Conservation (phyloP, 2,329 filamentous ascomycete species). For the Hymenotorrendiella dingleyae region DNA sequence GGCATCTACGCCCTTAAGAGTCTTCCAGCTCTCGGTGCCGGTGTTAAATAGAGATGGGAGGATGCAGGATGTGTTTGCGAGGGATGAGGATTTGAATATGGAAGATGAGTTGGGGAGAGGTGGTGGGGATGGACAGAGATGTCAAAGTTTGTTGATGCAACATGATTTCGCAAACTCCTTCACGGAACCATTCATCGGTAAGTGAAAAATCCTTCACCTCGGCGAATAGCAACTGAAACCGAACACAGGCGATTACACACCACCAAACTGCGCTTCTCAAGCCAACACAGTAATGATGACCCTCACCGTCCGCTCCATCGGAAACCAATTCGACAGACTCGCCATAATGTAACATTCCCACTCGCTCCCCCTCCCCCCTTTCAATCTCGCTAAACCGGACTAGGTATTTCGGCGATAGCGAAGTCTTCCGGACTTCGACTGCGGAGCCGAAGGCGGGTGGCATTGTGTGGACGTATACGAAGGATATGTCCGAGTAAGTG, state of each 20-base stretch:
- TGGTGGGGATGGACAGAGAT: neutral
- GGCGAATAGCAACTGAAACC: neutral
- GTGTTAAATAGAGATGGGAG: conserved; percentile 37
- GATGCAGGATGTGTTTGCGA: neutral
- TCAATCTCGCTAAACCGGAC: too few species aligned
- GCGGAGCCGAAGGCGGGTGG: conserved; percentile 65
- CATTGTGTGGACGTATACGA: conserved; percentile 68
- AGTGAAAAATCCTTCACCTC: conserved; percentile 26
- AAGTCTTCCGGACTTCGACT: conserved; percentile 79
- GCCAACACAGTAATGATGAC: conserved; percentile 72
- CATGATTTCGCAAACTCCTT: conserved; percentile 67
- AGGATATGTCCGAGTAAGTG: conserved; percentile 65
- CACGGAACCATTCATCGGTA: conserved; percentile 62
- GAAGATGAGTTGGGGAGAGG: neutral
- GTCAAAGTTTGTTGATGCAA: conserved; percentile 46
- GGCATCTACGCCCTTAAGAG: conserved; percentile 41
- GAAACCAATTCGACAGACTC: conserved; percentile 69
- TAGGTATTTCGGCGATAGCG: conserved; percentile 62
- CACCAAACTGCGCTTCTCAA: conserved; percentile 48
- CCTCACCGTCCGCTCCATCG: conserved; percentile 64
- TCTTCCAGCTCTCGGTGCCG: conserved; percentile 63
- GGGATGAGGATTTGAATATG: neutral
- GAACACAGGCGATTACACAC: conserved; percentile 50
- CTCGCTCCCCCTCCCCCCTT: neutral
- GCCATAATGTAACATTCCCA: conserved; percentile 47